Evolutionary conservation across 1,284 basidiomycete species (phyloP), one percentile per base, ranked within the genome.

Genomic region (Vanrija humicola): DNA sequence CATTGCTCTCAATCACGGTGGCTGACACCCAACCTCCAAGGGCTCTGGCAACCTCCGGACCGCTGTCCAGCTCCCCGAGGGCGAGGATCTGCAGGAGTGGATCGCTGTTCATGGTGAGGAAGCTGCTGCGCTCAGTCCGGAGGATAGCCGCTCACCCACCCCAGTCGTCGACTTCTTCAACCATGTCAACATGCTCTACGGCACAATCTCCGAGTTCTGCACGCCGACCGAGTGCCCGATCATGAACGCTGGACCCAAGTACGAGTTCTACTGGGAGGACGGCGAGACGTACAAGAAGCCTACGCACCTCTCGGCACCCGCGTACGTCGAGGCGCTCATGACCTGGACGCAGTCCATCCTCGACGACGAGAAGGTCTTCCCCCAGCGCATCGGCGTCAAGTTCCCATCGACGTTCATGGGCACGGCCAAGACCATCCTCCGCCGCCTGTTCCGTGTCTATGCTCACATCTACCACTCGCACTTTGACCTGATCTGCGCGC

Each of bases 381-480:
- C 96, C 1, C 93, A 92, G 76, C 90, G 89, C 77, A 92, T 98
- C 63, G 95, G 93, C 49, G 86, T 93, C 6, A 86, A 91, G 1
- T 99, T 99, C 76, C 90, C 95, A 3, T 85, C 84, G 70, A 90
- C 86, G 69, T 98, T 98, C 78, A 84, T 86, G 44, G 86, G 90
- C 19, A 95, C 90, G 0, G 87, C 97, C 61, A 88, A 92, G 74
- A 92, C 90, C 15, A 93, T 99, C 57, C 84, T 94, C 55, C 83
- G 96, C 50, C 83, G 96, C 25, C 78, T 99, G 47, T 98, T 98
- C 82, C 83, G 96, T 15, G 90, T 99, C 43, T 99, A 99, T 72
- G 96, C 94, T 21, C 96, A 99, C 76, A 86, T 98, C 68, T 99
- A 99, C 81, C 96, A 95, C 81, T 94, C 94, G 67, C 96, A 99